phyloP scores from a whole-genome alignment of 768 basidiomycete genomes.

The Leucocoprinus leucothites region DNA sequence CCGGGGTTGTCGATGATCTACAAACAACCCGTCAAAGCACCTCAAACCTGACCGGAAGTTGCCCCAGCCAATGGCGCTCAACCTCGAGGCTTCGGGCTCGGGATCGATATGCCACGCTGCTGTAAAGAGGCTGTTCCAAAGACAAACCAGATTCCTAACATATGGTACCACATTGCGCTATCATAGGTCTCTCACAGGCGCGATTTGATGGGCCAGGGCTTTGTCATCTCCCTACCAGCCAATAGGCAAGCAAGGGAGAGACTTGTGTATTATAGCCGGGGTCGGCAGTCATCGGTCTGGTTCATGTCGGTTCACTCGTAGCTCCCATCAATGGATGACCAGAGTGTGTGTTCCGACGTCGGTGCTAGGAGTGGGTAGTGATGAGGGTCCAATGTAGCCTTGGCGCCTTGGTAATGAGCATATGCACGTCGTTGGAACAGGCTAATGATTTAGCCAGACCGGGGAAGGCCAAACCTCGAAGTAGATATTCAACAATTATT shows the following conservation, averaged over 20 bases:
- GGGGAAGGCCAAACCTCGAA: too few species aligned
- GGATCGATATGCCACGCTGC: not conserved
- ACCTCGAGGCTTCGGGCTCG: not conserved
- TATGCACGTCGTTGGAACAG: not conserved
- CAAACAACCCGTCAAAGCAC: not conserved
- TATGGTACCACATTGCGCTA: not conserved
- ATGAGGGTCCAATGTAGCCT: too few species aligned
- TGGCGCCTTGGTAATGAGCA: too few species aligned
- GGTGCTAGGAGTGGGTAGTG: not conserved
- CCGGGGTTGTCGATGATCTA: conserved; percentile 4
- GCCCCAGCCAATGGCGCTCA: not conserved
- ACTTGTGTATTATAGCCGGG: not conserved
- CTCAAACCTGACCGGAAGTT: not conserved
- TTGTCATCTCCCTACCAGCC: not conserved
- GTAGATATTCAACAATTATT: too few species aligned
- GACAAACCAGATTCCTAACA: not conserved
- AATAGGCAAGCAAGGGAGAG: not conserved
- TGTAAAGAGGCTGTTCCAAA: not conserved
- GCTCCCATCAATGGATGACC: not conserved
- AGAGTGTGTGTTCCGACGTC: not conserved
- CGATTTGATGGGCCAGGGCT: not conserved
- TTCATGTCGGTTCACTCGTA: not conserved
- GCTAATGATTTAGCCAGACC: conserved; percentile 1
- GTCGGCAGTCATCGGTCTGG: not conserved
- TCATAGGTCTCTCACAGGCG: not conserved